phyloP scores from a whole-genome alignment of 2,329 filamentous ascomycete species.

The Neonectria punicea region DNA sequence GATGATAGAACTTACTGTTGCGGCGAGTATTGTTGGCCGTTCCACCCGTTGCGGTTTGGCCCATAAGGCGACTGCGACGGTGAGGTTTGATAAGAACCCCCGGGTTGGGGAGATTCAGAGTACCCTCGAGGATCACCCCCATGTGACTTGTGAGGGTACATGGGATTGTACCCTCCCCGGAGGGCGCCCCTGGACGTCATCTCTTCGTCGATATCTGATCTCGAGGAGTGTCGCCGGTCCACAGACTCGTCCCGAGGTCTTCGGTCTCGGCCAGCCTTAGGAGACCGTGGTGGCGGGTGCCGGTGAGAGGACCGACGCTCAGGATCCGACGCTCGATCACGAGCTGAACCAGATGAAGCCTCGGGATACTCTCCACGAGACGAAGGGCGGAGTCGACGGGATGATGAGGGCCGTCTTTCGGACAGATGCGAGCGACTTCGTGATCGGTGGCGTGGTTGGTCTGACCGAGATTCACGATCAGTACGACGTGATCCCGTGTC shows the following conservation, averaged over 20 bases:
- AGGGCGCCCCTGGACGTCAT: slow-evolving; percentile 58
- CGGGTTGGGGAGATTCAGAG: slow-evolving; percentile 56
- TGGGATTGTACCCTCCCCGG: slow-evolving; percentile 54
- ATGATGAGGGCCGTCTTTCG: slow-evolving; percentile 33
- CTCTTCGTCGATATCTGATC: slow-evolving; percentile 62
- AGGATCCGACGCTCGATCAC: slow-evolving; percentile 28
- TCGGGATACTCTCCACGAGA: slow-evolving; percentile 39
- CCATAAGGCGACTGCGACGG: slow-evolving; percentile 57
- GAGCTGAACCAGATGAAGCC: slow-evolving; percentile 26
- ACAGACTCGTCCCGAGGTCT: slow-evolving; percentile 44
- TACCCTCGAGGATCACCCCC: slow-evolving; percentile 51
- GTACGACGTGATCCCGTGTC: slow-evolving; percentile 39
- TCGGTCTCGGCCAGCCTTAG: slow-evolving; percentile 41
- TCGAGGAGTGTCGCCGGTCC: slow-evolving; percentile 53
- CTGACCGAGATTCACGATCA: slow-evolving; percentile 37
- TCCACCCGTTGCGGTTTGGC: slow-evolving; percentile 52
- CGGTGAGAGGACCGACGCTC: slow-evolving; percentile 38
- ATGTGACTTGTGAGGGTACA: slow-evolving; percentile 51
- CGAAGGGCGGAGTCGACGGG: slow-evolving; percentile 33
- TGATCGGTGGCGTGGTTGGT: slow-evolving; percentile 37
- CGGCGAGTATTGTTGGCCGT: slow-evolving; percentile 51
- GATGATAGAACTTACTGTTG: slow-evolving; percentile 53
- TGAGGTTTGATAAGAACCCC: slow-evolving; percentile 57
- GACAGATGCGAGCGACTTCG: slow-evolving; percentile 39
- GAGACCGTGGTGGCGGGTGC: slow-evolving; percentile 42